A percentile compares a stretch with the other conserved stretches of the same genome.
Conservation (phyloP, 495 filamentous ascomycete genomes). For the Cenococcum geophilum region DNA sequence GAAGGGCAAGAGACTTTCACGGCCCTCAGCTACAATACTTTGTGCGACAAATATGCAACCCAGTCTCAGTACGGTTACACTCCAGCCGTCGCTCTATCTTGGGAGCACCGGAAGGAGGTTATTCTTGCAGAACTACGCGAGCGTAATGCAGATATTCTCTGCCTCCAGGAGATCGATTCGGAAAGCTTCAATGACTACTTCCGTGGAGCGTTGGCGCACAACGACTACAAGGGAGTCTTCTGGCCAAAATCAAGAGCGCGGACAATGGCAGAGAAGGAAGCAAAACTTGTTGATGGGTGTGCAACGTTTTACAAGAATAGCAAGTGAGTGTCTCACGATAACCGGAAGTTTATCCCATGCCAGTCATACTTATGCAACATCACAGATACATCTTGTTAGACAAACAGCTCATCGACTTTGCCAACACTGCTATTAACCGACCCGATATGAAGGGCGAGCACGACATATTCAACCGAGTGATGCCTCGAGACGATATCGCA, state of each 20-base stretch:
- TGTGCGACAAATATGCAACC: conserved; percentile 89
- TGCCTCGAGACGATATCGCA: conserved; percentile 95
- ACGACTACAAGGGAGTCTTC: conserved; percentile 87
- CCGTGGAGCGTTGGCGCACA: conserved; percentile 69
- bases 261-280: conserved; percentile 86
- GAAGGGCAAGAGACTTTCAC: conserved; percentile 57
- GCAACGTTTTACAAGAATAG: conserved; percentile 90
- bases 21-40: conserved; percentile 85
- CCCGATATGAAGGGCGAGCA: conserved; percentile 92
- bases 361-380: conserved; percentile 1
- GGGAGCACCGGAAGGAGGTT: conserved; percentile 75
- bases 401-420: conserved; percentile 87
- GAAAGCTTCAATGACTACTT: conserved; percentile 89
- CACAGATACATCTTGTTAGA: conserved; percentile 73
- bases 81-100: conserved; percentile 66
- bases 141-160: conserved; percentile 81
- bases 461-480: conserved; percentile 95
- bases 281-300: conserved; percentile 84
- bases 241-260: conserved; percentile 79
- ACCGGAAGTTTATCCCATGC: neutral
- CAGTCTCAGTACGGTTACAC: conserved; percentile 80
- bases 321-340: conserved; percentile 45
- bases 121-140: conserved; percentile 74
- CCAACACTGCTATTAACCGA: conserved; percentile 82
- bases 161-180: conserved; percentile 85